Evolutionary conservation across 2,329 filamentous ascomycete genomes (phyloP).

Genomic region (Epichloe baconii): DNA sequence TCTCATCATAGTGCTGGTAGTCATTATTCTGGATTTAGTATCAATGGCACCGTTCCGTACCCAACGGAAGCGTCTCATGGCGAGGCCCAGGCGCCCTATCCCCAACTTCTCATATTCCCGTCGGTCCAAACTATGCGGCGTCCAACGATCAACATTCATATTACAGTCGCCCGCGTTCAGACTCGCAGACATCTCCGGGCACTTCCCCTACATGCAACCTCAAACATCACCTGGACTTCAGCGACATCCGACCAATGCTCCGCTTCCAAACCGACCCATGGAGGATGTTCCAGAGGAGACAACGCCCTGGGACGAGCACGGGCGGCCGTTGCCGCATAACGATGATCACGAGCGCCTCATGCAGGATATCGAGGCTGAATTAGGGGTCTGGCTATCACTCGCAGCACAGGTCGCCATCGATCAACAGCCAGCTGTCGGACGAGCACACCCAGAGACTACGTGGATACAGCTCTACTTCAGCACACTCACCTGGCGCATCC

Average conservation of each 20-base stretch:
- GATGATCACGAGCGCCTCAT: conserved; percentile 32
- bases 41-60: conserved; percentile 19
- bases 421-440: conserved; percentile 34
- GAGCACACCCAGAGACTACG: conserved; percentile 33
- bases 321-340: conserved; percentile 15
- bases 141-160: conserved; percentile 32
- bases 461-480: conserved; percentile 35
- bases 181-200: conserved; percentile 35
- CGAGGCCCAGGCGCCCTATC: conserved; percentile 33
- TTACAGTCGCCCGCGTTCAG: conserved; percentile 32
- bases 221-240: conserved; percentile 34
- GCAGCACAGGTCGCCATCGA: conserved; percentile 26
- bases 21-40: conserved; percentile 19
- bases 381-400: conserved; percentile 22
- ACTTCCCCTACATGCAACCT: conserved; percentile 30
- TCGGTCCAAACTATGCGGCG: conserved; percentile 36
- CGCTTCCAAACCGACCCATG: conserved; percentile 41
- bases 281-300: conserved; percentile 31
- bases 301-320: conserved; percentile 27
- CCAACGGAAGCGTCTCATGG: conserved; percentile 11
- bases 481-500: conserved; percentile 24
- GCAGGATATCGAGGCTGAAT: conserved; percentile 43
- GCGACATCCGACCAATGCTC: conserved; percentile 46
- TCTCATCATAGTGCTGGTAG: conserved; percentile 15
- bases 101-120: conserved; percentile 39